Base-by-base conservation (phyloP, 495 filamentous ascomycete species). In the Bacidia rubella region DNA sequence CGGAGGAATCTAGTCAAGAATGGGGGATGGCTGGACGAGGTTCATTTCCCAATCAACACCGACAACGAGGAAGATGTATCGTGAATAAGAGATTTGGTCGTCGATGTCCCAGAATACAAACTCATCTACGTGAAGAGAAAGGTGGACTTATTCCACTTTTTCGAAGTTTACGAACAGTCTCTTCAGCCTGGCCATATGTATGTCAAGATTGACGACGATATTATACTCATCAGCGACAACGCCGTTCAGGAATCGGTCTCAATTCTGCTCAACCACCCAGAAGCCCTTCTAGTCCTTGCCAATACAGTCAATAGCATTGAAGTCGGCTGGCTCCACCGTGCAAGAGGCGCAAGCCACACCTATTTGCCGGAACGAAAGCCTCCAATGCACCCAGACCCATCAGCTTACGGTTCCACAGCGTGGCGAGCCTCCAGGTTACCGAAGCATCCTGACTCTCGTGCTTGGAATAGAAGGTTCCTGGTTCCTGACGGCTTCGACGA, bases 131-230 rank as follows among this genome's bases (percentile, higher is more conserved):
- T 62, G n/a, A 29, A 32, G 12, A 27, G 20, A 25, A 47, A 23
- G 2, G 55, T 52, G 29, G 22, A 54, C 7, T 62, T 55, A n/a
- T 65, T 57, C 40, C 57, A 54, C 29, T 62, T 63, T 27, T 64
- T 62, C 46, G 54, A 57, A 57, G 7, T 57, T n/a, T 70, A 64
- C 44, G 60, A 56, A 25, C 61, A 63, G 41, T 29, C n/a, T n/a
- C n/a, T n/a, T n/a, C n/a, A n/a, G n/a, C n/a, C n/a, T n/a, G n/a
- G n/a, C n/a, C 62, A 62, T 11, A n/a, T n/a, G n/a, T n/a, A n/a
- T n/a, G n/a, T n/a, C n/a, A n/a, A n/a, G n/a, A n/a, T n/a, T n/a
- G 70, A 74, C 55, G 70, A 74, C 54, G 70, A 74, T 54, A 63
- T 74, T 42, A 66, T 57, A 10, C 73, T 65, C 50, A 65, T 74